phyloP scores from a whole-genome alignment of 768 basidiomycete species.

The Leccinum subgranulosum region DNA sequence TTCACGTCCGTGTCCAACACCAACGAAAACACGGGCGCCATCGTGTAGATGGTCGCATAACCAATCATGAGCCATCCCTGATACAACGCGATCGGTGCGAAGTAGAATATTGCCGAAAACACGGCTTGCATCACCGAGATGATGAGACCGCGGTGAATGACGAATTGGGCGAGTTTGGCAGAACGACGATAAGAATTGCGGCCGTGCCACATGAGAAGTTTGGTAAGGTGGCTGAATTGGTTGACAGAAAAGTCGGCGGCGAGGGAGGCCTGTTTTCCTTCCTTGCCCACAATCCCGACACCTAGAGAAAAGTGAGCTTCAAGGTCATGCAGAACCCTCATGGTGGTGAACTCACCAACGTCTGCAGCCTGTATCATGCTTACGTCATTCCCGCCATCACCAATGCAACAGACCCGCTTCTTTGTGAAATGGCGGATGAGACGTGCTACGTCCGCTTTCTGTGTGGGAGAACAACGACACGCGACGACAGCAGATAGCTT shows the following conservation, averaged over 20 bases:
- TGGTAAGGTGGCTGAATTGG: slow-evolving; percentile 94
- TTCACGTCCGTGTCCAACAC: slow-evolving; percentile 95
- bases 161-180: slow-evolving; percentile 96
- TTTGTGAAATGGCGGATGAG: slow-evolving; percentile 87
- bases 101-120: slow-evolving; percentile 90
- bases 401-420: slow-evolving; percentile 98
- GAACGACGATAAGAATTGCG: slow-evolving; percentile 98
- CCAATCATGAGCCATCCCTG: slow-evolving; percentile 98
- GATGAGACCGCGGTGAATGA: slow-evolving; percentile 95
- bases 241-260: slow-evolving; percentile 98
- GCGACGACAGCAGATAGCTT: slow-evolving; percentile 96
- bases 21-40: slow-evolving; percentile 97
- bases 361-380: slow-evolving; percentile 99
- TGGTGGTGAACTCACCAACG: slow-evolving; percentile 64
- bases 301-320: slow-evolving; percentile 41
- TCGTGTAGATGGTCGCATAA: slow-evolving; percentile 94
- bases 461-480: slow-evolving; percentile 97
- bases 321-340: neutral
- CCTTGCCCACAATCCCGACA: slow-evolving; percentile 97
- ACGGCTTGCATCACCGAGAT: slow-evolving; percentile 98
- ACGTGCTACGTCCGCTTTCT: slow-evolving; percentile 96
- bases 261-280: slow-evolving; percentile 98
- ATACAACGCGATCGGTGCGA: slow-evolving; percentile 94
- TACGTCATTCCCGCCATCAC: slow-evolving; percentile 98
- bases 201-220: slow-evolving; percentile 97